A percentile compares a stretch with the other conserved stretches of the same genome.
phyloP scores from a whole-genome alignment of 495 filamentous ascomycete species.

The Hyaloscypha finlandica region DNA sequence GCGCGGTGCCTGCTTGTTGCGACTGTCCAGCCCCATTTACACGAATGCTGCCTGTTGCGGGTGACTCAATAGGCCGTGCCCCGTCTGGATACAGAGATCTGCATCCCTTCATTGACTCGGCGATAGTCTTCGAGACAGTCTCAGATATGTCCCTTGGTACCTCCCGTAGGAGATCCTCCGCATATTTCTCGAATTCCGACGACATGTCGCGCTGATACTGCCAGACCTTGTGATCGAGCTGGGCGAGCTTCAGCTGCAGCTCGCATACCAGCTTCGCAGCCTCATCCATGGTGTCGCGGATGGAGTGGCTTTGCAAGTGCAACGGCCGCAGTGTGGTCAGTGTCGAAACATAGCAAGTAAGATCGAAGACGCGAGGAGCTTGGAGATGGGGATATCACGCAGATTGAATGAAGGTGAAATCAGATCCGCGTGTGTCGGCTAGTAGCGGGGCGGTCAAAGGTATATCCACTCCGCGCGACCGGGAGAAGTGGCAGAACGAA shows the following conservation, averaged over 20 bases:
- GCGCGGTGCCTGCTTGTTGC: neutral
- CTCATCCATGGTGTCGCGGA: slow-evolving; percentile 45
- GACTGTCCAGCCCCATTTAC: slow-evolving; percentile 5
- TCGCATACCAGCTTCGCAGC: slow-evolving; percentile 47
- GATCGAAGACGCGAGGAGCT: neutral
- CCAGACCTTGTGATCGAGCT: slow-evolving; percentile 51
- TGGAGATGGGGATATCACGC: neutral
- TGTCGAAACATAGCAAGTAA: neutral
- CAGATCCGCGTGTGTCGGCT: neutral
- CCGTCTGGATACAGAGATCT: slow-evolving; percentile 23
- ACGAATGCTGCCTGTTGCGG: slow-evolving; percentile 15
- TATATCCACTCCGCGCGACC: neutral
- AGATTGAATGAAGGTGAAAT: neutral
- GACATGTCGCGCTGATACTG: slow-evolving; percentile 52
- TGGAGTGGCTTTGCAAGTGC: neutral
- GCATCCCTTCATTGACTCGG: slow-evolving; percentile 40
- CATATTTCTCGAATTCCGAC: slow-evolving; percentile 48
- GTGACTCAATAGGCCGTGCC: slow-evolving; percentile 22
- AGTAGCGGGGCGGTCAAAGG: slow-evolving; percentile 6
- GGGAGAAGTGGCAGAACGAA: neutral
- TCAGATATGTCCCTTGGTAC: slow-evolving; percentile 46
- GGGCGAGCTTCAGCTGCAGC: slow-evolving; percentile 50
- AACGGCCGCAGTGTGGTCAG: neutral
- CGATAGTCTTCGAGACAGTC: slow-evolving; percentile 45
- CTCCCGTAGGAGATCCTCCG: slow-evolving; percentile 46